Conservation (phyloP, 805 yeast species). For the Candida nanaspora region DNA sequence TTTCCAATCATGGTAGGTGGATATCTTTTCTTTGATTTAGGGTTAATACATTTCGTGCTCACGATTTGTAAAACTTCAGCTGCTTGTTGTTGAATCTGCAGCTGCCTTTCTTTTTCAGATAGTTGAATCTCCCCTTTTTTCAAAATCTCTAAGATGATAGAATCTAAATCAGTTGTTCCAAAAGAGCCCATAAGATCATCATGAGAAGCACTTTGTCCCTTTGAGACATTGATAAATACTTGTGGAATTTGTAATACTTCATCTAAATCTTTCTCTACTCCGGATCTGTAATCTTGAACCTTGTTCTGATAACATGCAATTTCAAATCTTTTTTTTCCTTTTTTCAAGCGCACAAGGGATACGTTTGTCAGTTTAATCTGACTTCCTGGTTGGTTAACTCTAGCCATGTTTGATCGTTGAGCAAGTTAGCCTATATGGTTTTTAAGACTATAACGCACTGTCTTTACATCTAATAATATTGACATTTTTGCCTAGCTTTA, state of each 20-base stretch:
- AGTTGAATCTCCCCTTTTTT: conserved; percentile 91
- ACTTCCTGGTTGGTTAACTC: conserved; percentile 79
- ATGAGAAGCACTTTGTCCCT: conserved; percentile 86
- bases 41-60: conserved; percentile 87
- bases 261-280: conserved; percentile 87
- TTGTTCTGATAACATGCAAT: conserved; percentile 95
- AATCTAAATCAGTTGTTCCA: conserved; percentile 67
- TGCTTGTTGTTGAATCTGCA: conserved; percentile 62
- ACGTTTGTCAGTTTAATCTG: conserved; percentile 92
- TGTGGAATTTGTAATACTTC: conserved; percentile 96
- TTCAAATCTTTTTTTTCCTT: conserved; percentile 88
- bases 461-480: too few species aligned
- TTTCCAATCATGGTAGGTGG: conserved; percentile 94
- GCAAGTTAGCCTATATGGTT: too few species aligned
- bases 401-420: conserved; percentile 18
- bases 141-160: conserved; percentile 73
- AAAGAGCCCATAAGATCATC: conserved; percentile 73
- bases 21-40: conserved; percentile 80
- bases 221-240: conserved; percentile 86
- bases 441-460: too few species aligned
- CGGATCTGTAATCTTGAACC: conserved; percentile 89
- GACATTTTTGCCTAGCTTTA: too few species aligned
- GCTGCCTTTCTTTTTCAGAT: conserved; percentile 86
- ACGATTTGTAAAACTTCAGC: conserved; percentile 79
- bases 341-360: conserved; percentile 83